phyloP scores from a whole-genome alignment of 2,329 filamentous ascomycete genomes.

The Didymella segeticola region DNA sequence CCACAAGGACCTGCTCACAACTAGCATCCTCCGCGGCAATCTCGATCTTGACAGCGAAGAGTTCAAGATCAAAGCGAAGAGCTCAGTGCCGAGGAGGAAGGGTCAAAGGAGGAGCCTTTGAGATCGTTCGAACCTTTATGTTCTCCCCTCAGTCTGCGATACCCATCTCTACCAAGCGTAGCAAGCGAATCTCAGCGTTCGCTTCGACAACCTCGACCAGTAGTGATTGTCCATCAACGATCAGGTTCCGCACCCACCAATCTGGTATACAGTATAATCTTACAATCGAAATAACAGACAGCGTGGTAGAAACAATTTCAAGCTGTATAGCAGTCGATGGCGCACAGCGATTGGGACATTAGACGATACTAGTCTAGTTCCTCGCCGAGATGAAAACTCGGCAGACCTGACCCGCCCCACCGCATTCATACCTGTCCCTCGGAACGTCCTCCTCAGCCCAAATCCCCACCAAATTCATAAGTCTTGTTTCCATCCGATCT shows the following conservation, averaged over 20 bases:
- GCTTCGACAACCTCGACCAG: neutral
- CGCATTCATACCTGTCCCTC: too few species aligned
- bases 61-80: slow-evolving; percentile 38
- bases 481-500: neutral
- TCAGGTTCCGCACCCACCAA: neutral
- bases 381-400: too few species aligned
- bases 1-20: slow-evolving; percentile 52
- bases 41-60: slow-evolving; percentile 51
- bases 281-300: neutral
- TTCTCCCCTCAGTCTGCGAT: neutral
- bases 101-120: slow-evolving; percentile 24
- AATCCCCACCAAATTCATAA: too few species aligned
- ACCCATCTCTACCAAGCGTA: slow-evolving; percentile 11
- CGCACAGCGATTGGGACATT: slow-evolving; percentile 9
- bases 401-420: too few species aligned
- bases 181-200: neutral
- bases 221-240: neutral
- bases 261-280: neutral
- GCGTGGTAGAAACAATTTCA: neutral
- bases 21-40: slow-evolving; percentile 53
- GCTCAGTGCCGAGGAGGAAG: slow-evolving; percentile 21
- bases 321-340: neutral
- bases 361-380: too few species aligned
- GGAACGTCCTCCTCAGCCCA: too few species aligned
- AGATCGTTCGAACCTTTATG: neutral